Evolutionary conservation across 768 basidiomycete genomes (phyloP), one percentile per base, ranked within the genome.

Genomic region (Sarcodon aspratus): DNA sequence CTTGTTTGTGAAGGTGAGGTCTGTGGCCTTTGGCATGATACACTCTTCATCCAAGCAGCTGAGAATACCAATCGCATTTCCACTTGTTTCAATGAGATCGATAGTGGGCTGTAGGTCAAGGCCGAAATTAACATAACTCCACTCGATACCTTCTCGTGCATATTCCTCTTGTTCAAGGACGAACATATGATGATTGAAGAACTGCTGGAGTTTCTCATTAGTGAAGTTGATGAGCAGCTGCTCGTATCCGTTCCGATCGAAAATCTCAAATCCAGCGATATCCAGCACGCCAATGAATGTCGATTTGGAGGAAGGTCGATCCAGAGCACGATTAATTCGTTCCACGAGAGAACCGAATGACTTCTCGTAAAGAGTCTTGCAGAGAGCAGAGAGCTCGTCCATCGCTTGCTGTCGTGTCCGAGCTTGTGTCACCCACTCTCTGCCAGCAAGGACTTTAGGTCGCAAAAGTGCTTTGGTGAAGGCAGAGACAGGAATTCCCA

Each of bases 131-230:
- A 94, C 85, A 58, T 94, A 96, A 59, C 94, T 83, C 96, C 96
- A 99, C 49, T 93, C 82, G 64, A 99, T 99, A 15, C 83, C 83
- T 63, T 99, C 96, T 15, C 96, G 79, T 13, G 90, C 76, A 66
- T 99, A 98, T 63, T 99, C 96, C 62, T 99, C 96, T 61, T 99
- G 96, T 69, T 99, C 96, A 33, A 98, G 79, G 36, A 96, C 91
- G 66, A 99, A 98, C 96, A 98, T 98, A 63, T 98, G 96, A 65
- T 98, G 92, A 59, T 98, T 99, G 77, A 93, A 93, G 66, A 90
- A 91, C 64, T 97, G 95, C 63, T 97, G 95, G 8, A 98, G 76
- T 61, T 88, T 95, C 75, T 99, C 96, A 70, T 99, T 99, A 40
- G 95, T 98, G 59, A 89, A 95, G 61, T 99, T 99, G 78, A 99